Evolutionary conservation across 805 yeast species (phyloP).

Genomic region (Priceomyces medius): DNA sequence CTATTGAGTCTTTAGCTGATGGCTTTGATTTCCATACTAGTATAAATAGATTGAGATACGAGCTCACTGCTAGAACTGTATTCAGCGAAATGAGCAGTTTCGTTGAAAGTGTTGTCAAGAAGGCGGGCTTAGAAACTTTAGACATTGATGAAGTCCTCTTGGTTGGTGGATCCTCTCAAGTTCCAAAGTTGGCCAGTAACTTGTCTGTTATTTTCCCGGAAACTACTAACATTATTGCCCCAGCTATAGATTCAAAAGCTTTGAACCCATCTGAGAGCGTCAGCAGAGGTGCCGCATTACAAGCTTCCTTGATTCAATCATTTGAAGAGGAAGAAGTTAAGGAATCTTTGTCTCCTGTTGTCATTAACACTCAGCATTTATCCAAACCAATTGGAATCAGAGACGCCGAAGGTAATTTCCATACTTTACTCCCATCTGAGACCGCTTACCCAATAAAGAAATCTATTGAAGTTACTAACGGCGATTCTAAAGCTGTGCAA

Average conservation of each 20-base stretch:
- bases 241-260: constrained; percentile 74
- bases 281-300: constrained; percentile 95
- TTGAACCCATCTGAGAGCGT: constrained; percentile 84
- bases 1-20: constrained; percentile 91
- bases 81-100: constrained; percentile 74
- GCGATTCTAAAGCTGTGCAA: constrained; percentile 55
- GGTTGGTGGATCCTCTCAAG: constrained; percentile 90
- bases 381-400: constrained; percentile 81
- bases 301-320: constrained; percentile 81
- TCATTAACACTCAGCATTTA: constrained; percentile 85
- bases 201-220: constrained; percentile 79
- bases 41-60: constrained; percentile 91
- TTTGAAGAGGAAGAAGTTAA: constrained; percentile 80
- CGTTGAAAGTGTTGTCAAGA: constrained; percentile 68
- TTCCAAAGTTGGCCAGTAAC: constrained; percentile 84
- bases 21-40: constrained; percentile 93
- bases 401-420: constrained; percentile 68
- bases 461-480: constrained; percentile 61
- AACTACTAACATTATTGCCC: constrained; percentile 69
- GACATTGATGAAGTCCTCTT: constrained; percentile 89
- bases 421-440: constrained; percentile 72
- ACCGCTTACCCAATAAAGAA: constrained; percentile 91
- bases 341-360: constrained; percentile 80
- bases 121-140: constrained; percentile 81
- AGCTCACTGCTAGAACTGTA: constrained; percentile 77